Base-by-base conservation (phyloP, 129 eudicot species). In the Artemisia argyi region DNA sequence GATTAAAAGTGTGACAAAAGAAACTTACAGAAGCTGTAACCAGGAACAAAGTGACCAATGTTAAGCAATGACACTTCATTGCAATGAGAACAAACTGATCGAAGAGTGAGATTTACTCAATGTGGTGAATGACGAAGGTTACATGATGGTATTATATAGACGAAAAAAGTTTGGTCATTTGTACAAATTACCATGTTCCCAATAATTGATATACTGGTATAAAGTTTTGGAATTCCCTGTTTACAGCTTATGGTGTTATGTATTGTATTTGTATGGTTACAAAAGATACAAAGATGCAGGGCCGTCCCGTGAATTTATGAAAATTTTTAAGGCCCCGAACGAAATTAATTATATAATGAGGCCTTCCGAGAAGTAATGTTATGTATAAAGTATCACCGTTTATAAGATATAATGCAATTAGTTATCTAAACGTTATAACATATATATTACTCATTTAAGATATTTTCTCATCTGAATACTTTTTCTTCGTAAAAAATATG, bases 21-120 rank as follows among this genome's bases (percentile, higher is more conserved):
- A 51, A 61, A 77, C 66, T 14, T 70, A 77, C 81, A 26, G 51
- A 51, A 9, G 81, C 71, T 7, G 46, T 39, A 18, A 70, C 50
- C 26, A 62, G 63, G 60, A 62, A 39, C 44, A 70, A 15, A 77
- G 52, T 56, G 19, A 66, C 61, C 11, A 62, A 70, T 42, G 65
- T 22, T 9, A 61, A 49, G 64, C 56, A 69, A 69, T 53, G 64
- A 50, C 47, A 24, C 72, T 61, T 70, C 81, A 69, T 77, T 8
- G 28, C 17, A 0, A 30, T 17, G 68, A 52, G 32, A 26, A 12
- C 16, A 17, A 73, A 73, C 13, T 44, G 69, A 28, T 28, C 32
- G 32, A 51, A 64, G 19, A 55, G 39, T 30, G 16, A 28, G n/a
- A 44, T 42, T 42, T 35, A 22, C 28, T 71, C 50, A 71, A 60